Percentiles rank a stretch among this genome's conserved stretches.
Evolutionary conservation across 148 eudicot species (phyloP).

Genomic region (Rhododendron ovatum): DNA sequence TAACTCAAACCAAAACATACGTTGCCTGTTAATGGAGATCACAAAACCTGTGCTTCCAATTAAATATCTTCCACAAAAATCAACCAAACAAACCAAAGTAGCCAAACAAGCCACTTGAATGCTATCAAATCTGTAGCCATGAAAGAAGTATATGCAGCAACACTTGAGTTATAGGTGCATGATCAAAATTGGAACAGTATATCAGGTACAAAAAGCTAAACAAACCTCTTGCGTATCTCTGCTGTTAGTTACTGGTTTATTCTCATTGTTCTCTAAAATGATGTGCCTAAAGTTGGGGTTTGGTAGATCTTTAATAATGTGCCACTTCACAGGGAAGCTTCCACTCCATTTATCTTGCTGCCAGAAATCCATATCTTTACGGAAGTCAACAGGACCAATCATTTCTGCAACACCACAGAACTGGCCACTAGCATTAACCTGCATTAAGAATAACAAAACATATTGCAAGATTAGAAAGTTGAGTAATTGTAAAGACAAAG

Average conservation of each 20-base stretch:
- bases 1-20: not conserved
- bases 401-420: conserved; percentile 99
- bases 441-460: conserved; percentile 4
- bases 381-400: conserved; percentile 84
- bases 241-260: conserved; percentile 96
- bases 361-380: conserved; percentile 96
- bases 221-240: conserved; percentile 97
- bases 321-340: conserved; percentile 98
- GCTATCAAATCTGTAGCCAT: not conserved
- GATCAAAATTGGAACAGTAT: not conserved
- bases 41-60: not conserved
- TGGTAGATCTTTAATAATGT: conserved; percentile 85
- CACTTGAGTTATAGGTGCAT: not conserved
- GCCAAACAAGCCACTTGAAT: not conserved
- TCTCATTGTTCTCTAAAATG: conserved; percentile 88
- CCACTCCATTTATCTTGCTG: conserved; percentile 99
- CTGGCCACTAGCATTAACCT: conserved; percentile 99
- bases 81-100: not conserved
- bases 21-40: not conserved
- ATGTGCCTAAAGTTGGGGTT: conserved; percentile 81
- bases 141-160: not conserved
- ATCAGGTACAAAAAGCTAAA: not conserved
- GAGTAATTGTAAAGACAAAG: not conserved
- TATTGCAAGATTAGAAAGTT: not conserved
- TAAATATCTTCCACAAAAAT: not conserved